Evolutionary conservation across 257 asterid genomes (phyloP), one percentile per base, ranked within the genome.

Genomic region (Nyctanthes arbortristis): DNA sequence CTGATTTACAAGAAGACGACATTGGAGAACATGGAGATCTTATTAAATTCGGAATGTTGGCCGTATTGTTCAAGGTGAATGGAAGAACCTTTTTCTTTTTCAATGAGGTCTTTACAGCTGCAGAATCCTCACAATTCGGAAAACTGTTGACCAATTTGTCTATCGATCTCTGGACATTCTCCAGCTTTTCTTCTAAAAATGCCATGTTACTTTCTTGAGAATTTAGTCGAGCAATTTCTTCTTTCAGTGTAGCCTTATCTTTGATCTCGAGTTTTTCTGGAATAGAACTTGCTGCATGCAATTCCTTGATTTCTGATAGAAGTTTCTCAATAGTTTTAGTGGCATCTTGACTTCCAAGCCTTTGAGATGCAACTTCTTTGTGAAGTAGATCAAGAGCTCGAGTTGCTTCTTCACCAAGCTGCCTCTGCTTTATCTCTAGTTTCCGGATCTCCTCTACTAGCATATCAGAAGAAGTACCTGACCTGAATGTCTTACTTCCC

Each of bases 321-420:
- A 86, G 82, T 63, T 91, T 91, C 56, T 96, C 96, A 58, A 94
- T 86, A 8, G 90, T 69, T 34, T 85, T 92, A 28, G 86, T 87
- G 18, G 93, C 77, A 56, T 85, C 96, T 68, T 76, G 88, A 74
- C 83, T 75, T 40, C 97, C 99, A 47, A 72, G 75, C 73, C 82
- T 84, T 76, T 89, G 97, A 20, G 97, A 80, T 70, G 92, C 73
- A 61, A 94, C 92, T 79, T 94, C 99, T 75, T 89, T 91, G 78
- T 91, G 96, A 69, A 94, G 96, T 36, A 94, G 88, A 68, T 94
- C 97, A 27, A 94, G 80, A 67, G 99, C 97, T 63, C 75, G 96
- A 56, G 81, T 94, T 65, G 97, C 99, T 84, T 94, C 97, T 28
- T 91, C 90, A 7, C 99, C 99, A 39, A 94, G 95, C 81, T 91